Evolutionary conservation across 495 filamentous ascomycete genomes (phyloP).

Genomic region (Lasiosphaeria ovina): DNA sequence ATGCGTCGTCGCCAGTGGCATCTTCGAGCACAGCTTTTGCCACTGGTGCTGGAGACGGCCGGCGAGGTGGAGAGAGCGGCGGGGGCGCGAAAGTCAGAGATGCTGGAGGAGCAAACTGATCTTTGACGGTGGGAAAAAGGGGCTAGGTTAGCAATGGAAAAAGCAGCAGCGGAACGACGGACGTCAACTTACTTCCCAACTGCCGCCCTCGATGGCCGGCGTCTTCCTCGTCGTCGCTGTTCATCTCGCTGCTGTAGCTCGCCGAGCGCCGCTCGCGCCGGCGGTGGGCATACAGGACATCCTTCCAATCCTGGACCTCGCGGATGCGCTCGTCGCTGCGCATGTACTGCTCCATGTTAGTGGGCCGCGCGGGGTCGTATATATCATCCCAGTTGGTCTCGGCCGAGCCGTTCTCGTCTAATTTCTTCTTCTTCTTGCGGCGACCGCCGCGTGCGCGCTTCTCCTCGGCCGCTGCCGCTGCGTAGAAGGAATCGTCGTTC

Average conservation of each 20-base stretch:
- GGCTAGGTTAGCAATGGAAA: slow-evolving; percentile 18
- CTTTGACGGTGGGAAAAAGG: slow-evolving; percentile 35
- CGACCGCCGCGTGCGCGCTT: slow-evolving; percentile 59
- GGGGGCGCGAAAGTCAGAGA: slow-evolving; percentile 73
- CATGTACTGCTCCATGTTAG: slow-evolving; percentile 82
- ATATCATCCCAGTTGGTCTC: slow-evolving; percentile 89
- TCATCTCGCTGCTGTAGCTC: slow-evolving; percentile 46
- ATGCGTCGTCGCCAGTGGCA: slow-evolving; percentile 69
- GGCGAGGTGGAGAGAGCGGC: slow-evolving; percentile 46
- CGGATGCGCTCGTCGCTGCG: slow-evolving; percentile 78
- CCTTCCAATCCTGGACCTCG: slow-evolving; percentile 87
- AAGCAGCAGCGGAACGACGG: slow-evolving; percentile 22
- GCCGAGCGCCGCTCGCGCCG: slow-evolving; percentile 38
- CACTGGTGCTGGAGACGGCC: slow-evolving; percentile 6
- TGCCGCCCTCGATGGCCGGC: slow-evolving; percentile 17
- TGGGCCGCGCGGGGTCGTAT: slow-evolving; percentile 83
- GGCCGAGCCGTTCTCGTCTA: slow-evolving; percentile 55
- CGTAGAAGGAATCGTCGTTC: slow-evolving; percentile 60
- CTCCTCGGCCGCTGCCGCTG: slow-evolving; percentile 25
- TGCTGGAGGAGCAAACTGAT: slow-evolving; percentile 68
- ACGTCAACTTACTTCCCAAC: slow-evolving; percentile 48
- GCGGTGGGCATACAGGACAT: slow-evolving; percentile 73
- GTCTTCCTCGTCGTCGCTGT: slow-evolving; percentile 58
- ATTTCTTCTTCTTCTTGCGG: slow-evolving; percentile 83
- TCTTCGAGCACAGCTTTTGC: slow-evolving; percentile 49